Base-by-base conservation (phyloP, 495 filamentous ascomycete genomes). In the Talaromyces nanjingensis region DNA sequence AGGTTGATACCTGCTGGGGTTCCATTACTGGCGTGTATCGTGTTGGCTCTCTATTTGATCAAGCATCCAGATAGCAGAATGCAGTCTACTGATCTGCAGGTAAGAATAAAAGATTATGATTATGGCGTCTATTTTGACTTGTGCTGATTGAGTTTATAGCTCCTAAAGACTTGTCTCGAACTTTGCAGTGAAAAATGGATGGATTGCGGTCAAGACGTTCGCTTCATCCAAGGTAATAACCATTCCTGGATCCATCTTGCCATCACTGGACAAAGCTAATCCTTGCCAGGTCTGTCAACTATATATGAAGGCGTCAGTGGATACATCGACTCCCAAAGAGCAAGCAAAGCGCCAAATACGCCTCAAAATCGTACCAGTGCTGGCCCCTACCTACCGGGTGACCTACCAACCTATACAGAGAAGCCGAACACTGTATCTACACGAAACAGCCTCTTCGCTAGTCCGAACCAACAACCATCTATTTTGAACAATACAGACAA, bases 31-130 rank as follows among this genome's bases (percentile, higher is more conserved):
- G 57, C 57, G 8, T 59, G 57, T 59, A 59, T 59, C 16, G 57
- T 59, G 57, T 24, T 59, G 31, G 57, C 57, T 39, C 39, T 59
- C 16, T 59, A 59, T 39, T 24, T 37, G 20, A 59, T 59, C 6
- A 59, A 59, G 33, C 27, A 59, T 59, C 57, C 57, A 22, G 57
- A 39, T 59, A 59, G 57, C 31, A 59, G 57, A 24, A 59, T 59
- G 57, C 57, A 59, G 20, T 59, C 57, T 2, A 59, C 57, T 6
- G 57, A 59, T 39, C 11, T 37, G 7, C 29, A 34, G 18, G 57
- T 59, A 3, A 34, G 33, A 16, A 18, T 16, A 4, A 29, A 56
- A 24, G 2, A 2, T 29, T 7, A 24, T 56, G 54, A 27, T 2
- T 56, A 2, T 29, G 4, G 2, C 0, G 16, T 27, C 18, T 56